Base-by-base conservation (phyloP, 78 protist genomes). In the Pigoraptor vietnamica region DNA sequence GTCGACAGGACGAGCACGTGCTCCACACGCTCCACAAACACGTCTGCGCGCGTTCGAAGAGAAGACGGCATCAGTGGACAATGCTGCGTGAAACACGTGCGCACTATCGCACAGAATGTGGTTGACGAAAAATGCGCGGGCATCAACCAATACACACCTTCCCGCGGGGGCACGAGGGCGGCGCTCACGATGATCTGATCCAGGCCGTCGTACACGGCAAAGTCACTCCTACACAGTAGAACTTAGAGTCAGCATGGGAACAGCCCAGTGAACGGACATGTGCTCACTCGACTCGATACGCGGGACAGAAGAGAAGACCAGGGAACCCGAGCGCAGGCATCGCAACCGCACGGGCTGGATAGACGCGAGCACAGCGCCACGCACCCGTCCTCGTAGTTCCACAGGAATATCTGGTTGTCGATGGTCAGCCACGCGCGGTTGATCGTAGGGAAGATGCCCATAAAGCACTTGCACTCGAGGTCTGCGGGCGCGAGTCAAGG, bases 381-480 rank as follows among this genome's bases (percentile, higher is more conserved):
- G 1, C 39, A 23, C 88, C 88, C 67, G 88, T 92, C 79, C 24
- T 24, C 33, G 90, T 90, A 93, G 33, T 87, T 87, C 94, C 93
- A 93, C 14, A 86, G 82, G 88, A 56, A 92, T 82, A 92, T 37
- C 9, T 32, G 10, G 38, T 37, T 34, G 87, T 93, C 94, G 33
- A 91, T 38, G 81, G 93, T 92, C 6, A 93, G 1, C 94, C 94
- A 93, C 39, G 93, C 94, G 25, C 93, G 94, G 48, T 88, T 39
- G 81, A 93, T 38, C 55, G 36, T 90, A 24, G 94, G 92, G 39
- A 93, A 81, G 24, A 93, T 14, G 39, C 94, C 94, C 88, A 81
- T 90, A 67, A 87, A 93, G 90, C 92, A 81, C 34, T 48, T 93
- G 90, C 56, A 25, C 86, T 86, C 36, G n/a, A 81, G 88, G 24